Base-by-base conservation (phyloP, 106 monocot genomes). In the Vanilla planifolia region DNA sequence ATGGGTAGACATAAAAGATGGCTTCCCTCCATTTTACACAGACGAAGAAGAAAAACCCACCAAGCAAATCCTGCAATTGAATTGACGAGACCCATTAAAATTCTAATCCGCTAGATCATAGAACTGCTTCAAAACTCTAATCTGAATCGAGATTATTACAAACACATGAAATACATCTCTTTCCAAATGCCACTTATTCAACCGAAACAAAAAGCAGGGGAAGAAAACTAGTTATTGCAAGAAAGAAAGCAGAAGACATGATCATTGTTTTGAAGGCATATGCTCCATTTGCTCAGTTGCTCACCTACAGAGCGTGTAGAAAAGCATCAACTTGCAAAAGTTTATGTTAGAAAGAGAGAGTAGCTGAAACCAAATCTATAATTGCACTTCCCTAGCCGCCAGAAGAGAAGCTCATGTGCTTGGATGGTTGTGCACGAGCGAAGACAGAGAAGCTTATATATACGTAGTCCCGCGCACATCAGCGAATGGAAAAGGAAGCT, bases 11-110 rank as follows among this genome's bases (percentile, higher is more conserved):
- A n/a, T 4, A 56, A 5, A 47, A 72, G 27, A 58, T 36, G 33
- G 40, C 8, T 41, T 10, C n/a, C 52, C 30, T 71, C 71, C 56
- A 57, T 67, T 56, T 3, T n/a, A n/a, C n/a, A n/a, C n/a, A n/a
- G n/a, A n/a, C n/a, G n/a, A n/a, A n/a, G n/a, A n/a, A n/a, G n/a
- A n/a, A n/a, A n/a, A n/a, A n/a, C n/a, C n/a, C n/a, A 22, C 15
- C 21, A 0, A 32, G 36, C 22, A 20, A 30, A 10, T 8, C 35
- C 20, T 10, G 23, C 8, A 17, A 16, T 11, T 14, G 11, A 17
- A 45, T 45, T 45, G 44, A 45, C 44, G 4, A n/a, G 16, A 45
- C 2, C 44, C 16, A 45, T 45, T 20, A 45, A 7, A 45, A 6
- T 20, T 19, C 8, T 3, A 45, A 45, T 19, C 44, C 20, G 44